Conservation (phyloP, 2,329 filamentous ascomycete species). For the Podosphaera aphanis region DNA sequence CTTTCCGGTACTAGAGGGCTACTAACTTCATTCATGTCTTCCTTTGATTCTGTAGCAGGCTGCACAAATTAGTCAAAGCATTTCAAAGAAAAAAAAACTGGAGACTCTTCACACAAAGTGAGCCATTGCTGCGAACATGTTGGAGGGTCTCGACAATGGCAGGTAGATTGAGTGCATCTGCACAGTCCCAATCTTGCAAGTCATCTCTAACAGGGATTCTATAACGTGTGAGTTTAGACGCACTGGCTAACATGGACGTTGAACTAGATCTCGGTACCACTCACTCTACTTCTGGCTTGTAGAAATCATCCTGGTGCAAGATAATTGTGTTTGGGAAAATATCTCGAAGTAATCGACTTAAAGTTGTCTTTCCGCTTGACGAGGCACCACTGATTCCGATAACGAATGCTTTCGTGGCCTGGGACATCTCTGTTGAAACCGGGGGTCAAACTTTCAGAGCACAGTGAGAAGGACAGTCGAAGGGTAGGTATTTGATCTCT, state of each 20-base stretch:
- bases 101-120: slow-evolving; percentile 30
- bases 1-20: slow-evolving; percentile 26
- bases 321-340: slow-evolving; percentile 62
- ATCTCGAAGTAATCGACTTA: slow-evolving; percentile 61
- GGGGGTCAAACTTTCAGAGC: neutral
- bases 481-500: too few species aligned
- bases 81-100: neutral
- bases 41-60: slow-evolving; percentile 29
- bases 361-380: slow-evolving; percentile 83
- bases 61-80: slow-evolving; percentile 12
- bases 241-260: neutral
- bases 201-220: slow-evolving; percentile 33
- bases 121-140: slow-evolving; percentile 47
- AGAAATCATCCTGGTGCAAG: slow-evolving; percentile 92
- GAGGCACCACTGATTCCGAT: slow-evolving; percentile 76
- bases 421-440: slow-evolving; percentile 3
- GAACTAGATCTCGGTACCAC: slow-evolving; percentile 10
- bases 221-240: slow-evolving; percentile 1
- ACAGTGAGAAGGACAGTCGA: too few species aligned
- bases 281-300: slow-evolving; percentile 52
- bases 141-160: slow-evolving; percentile 41
- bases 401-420: slow-evolving; percentile 24
- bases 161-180: slow-evolving; percentile 50
- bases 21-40: slow-evolving; percentile 39
- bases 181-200: slow-evolving; percentile 79